Evolutionary conservation across 192 early-diverging fungal genomes (phyloP).

Genomic region (Coemansia sp.): DNA sequence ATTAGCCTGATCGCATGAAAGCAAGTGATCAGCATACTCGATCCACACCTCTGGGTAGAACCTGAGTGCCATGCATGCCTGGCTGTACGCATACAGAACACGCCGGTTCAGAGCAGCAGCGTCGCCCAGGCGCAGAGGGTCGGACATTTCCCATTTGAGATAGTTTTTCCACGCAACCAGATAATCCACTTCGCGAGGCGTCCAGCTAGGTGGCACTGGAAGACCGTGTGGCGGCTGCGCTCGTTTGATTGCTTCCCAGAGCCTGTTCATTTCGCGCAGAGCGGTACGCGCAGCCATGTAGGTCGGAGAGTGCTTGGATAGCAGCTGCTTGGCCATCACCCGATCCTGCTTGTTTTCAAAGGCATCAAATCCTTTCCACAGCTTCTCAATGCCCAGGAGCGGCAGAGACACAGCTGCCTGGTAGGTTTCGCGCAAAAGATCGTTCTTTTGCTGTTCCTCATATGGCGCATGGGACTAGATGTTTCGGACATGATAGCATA

Average conservation of each 20-base stretch:
- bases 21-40: slow-evolving; percentile 41
- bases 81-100: slow-evolving; percentile 82
- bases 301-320: slow-evolving; percentile 76
- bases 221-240: slow-evolving; percentile 54
- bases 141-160: slow-evolving; percentile 86
- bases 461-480: slow-evolving; percentile 51
- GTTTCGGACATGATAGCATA: too few relatives aligned
- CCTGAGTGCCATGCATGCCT: slow-evolving; percentile 76
- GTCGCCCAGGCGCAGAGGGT: slow-evolving; percentile 75
- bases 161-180: slow-evolving; percentile 80
- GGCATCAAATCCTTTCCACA: slow-evolving; percentile 95
- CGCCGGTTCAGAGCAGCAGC: slow-evolving; percentile 55
- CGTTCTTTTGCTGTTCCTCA: slow-evolving; percentile 91
- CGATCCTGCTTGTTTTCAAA: slow-evolving; percentile 87
- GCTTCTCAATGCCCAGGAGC: slow-evolving; percentile 78
- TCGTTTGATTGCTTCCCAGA: slow-evolving; percentile 72
- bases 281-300: slow-evolving; percentile 95
- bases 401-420: slow-evolving; percentile 87
- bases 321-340: slow-evolving; percentile 77
- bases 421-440: slow-evolving; percentile 74
- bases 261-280: slow-evolving; percentile 71
- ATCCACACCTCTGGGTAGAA: slow-evolving; percentile 89
- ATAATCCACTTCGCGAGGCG: slow-evolving; percentile 57
- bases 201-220: slow-evolving; percentile 79
- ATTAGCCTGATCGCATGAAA: slow-evolving; percentile 11